These are phyloP conservation scores for Phytopythium chamaehyphon DNA, from an alignment of 352 stramenopile species.

Conservation along the genomic window DNA sequence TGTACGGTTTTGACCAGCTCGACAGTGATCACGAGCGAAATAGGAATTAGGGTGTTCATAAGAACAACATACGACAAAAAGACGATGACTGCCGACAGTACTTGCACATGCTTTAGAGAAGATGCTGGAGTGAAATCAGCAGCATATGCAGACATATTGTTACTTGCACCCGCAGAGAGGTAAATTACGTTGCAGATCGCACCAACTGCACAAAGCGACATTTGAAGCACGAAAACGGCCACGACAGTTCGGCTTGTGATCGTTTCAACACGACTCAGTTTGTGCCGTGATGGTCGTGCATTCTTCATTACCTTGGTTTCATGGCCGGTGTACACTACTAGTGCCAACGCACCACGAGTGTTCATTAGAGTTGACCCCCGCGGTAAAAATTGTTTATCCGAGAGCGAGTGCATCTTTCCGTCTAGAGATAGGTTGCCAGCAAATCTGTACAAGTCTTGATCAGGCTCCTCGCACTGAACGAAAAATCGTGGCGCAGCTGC, in stretches of 20 bases:
- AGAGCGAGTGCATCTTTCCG: conserved; percentile 57
- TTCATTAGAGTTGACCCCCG: conserved; percentile 78
- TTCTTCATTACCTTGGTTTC: conserved; percentile 93
- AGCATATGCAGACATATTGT: conserved; percentile 2
- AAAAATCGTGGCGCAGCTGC: conserved; percentile 29
- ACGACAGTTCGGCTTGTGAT: conserved; percentile 78
- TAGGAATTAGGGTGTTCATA: conserved; percentile 91
- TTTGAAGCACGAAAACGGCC: conserved; percentile 69
- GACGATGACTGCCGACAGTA: conserved; percentile 39
- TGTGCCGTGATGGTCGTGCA: conserved; percentile 70
- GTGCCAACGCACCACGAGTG: conserved; percentile 64
- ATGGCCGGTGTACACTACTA: conserved; percentile 79
- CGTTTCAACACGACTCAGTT: conserved; percentile 78
- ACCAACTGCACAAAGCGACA: conserved; percentile 56
- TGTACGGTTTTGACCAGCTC: conserved; percentile 77
- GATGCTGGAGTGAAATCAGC: background rate
- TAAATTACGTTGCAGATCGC: conserved; percentile 23
- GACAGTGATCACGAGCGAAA: conserved; percentile 90
- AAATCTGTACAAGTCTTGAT: conserved; percentile 79
- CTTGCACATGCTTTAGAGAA: conserved; percentile 1
- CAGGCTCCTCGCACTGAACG: conserved; percentile 72
- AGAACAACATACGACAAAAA: conserved; percentile 91
- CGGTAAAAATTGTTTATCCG: conserved; percentile 71
- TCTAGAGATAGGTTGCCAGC: conserved; percentile 64
- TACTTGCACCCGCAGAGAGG: background rate